phyloP scores from a whole-genome alignment of 192 early-diverging fungal genomes.

The Mortierella antarctica region DNA sequence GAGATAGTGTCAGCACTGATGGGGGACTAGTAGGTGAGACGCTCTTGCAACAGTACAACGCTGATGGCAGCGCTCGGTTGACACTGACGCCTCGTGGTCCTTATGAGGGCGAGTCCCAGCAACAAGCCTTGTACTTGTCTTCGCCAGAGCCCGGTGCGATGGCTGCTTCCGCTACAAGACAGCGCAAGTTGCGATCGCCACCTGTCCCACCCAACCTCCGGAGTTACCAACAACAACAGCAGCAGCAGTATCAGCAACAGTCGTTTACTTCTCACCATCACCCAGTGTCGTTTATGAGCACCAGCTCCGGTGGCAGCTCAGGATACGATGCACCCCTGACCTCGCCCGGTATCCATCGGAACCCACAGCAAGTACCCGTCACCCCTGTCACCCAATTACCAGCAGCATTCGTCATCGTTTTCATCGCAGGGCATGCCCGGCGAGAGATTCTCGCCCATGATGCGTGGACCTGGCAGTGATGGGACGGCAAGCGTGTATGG shows the following conservation, averaged over 20 bases:
- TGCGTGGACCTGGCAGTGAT: conserved; percentile 15
- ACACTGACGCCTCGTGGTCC: too few relatives aligned
- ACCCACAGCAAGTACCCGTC: conserved; percentile 12
- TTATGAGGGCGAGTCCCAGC: not conserved
- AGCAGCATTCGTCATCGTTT: not conserved
- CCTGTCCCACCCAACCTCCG: conserved; percentile 14
- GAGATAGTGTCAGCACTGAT: conserved; percentile 47
- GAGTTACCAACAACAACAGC: too few relatives aligned
- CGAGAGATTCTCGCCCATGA: not conserved
- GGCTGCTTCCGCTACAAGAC: not conserved
- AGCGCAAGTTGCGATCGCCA: conserved; percentile 30
- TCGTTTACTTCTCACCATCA: conserved; percentile 1
- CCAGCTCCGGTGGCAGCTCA: conserved; percentile 33
- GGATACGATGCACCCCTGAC: conserved; percentile 8
- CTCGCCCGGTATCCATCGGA: conserved; percentile 3
- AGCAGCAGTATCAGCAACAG: conserved; percentile 3
- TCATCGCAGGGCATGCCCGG: conserved; percentile 4
- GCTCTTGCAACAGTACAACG: conserved; percentile 25
- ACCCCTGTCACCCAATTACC: conserved; percentile 18
- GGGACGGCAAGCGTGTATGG: conserved; percentile 23
- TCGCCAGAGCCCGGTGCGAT: conserved; percentile 11
- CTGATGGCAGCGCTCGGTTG: not conserved
- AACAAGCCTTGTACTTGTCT: conserved; percentile 16
- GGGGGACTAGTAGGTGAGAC: conserved; percentile 26
- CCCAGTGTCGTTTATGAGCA: conserved; percentile 29